These are phyloP conservation scores for Chaetoscypha palmicola DNA, from an alignment of 2,329 filamentous ascomycete genomes.

Conservation along the genomic window DNA sequence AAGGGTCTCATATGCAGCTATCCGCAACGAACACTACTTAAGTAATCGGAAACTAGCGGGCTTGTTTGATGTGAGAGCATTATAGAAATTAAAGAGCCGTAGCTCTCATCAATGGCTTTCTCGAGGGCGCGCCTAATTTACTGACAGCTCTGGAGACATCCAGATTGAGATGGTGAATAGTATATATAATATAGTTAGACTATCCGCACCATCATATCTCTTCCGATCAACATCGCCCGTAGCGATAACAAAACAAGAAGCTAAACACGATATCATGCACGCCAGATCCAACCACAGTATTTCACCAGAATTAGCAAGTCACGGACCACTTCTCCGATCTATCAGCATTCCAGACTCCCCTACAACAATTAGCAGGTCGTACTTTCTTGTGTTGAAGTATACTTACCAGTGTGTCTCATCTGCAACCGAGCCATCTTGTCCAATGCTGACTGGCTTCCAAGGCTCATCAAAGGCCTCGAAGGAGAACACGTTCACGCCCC, in stretches of 20 bases:
- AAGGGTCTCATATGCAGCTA: too few relatives aligned
- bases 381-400: too few relatives aligned
- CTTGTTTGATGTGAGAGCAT: too few relatives aligned
- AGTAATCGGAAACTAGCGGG: too few relatives aligned
- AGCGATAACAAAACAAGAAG: not conserved
- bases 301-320: slow-evolving; percentile 16
- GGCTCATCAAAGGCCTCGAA: slow-evolving; percentile 70
- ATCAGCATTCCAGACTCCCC: slow-evolving; percentile 57
- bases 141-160: not conserved
- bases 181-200: not conserved
- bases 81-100: too few relatives aligned
- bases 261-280: not conserved
- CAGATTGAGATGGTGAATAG: not conserved
- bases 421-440: slow-evolving; percentile 53
- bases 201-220: too few relatives aligned
- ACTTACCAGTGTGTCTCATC: slow-evolving; percentile 66
- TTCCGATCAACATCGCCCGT: too few relatives aligned
- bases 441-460: slow-evolving; percentile 59
- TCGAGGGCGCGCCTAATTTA: too few relatives aligned
- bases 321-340: slow-evolving; percentile 46
- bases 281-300: not conserved
- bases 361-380: too few relatives aligned
- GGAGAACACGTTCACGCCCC: slow-evolving; percentile 63
- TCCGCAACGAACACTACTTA: too few relatives aligned
- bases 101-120: too few relatives aligned